Conservation (phyloP, 257 asterid species). For the Capsicum baccatum region DNA sequence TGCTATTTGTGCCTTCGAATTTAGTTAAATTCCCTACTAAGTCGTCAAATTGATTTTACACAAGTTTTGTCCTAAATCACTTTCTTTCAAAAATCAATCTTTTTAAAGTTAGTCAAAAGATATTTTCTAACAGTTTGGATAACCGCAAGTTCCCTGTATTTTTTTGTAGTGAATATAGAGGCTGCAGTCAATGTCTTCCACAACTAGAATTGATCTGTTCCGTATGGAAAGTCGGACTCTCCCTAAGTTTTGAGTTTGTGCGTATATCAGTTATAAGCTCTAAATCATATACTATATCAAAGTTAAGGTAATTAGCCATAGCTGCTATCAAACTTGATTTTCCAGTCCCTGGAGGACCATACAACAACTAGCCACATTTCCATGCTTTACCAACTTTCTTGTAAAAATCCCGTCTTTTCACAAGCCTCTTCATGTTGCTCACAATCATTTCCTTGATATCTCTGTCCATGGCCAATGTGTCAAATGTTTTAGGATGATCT, state of each 20-base stretch:
- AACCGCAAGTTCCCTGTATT: too few relatives aligned
- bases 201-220: too few relatives aligned
- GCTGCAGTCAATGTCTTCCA: too few relatives aligned
- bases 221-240: conserved; percentile 31
- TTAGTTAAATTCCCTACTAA: too few relatives aligned
- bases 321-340: conserved; percentile 43
- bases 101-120: too few relatives aligned
- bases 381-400: conserved; percentile 60
- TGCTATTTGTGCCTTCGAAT: too few relatives aligned
- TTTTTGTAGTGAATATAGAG: not conserved
- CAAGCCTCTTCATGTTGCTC: conserved; percentile 53
- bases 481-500: conserved; percentile 58
- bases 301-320: conserved; percentile 58
- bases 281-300: conserved; percentile 55
- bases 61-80: too few relatives aligned
- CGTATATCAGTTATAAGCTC: conserved; percentile 44
- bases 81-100: too few relatives aligned
- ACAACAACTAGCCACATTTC: conserved; percentile 33
- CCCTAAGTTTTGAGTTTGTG: conserved; percentile 46
- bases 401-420: conserved; percentile 48
- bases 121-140: too few relatives aligned
- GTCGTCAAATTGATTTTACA: too few relatives aligned
- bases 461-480: conserved; percentile 51
- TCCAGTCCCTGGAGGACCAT: too few relatives aligned
- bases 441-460: conserved; percentile 49